Conservation (phyloP, 345 rosid genomes). For the Laguncularia racemosa region DNA sequence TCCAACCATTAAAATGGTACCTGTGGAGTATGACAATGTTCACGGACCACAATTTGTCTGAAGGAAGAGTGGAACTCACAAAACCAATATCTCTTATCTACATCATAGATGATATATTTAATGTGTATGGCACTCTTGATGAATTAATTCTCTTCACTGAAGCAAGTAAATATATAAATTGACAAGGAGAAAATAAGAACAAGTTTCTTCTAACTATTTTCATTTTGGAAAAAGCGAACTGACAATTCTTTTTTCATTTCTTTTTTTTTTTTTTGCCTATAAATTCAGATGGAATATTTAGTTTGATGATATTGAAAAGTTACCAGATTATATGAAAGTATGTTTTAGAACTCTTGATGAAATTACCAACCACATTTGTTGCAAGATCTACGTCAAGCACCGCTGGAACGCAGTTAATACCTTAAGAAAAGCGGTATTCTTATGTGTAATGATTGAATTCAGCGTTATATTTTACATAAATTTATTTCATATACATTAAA, state of each 20-base stretch:
- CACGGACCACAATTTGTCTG: no score
- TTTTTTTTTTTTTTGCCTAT: no score
- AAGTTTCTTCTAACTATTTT: no score
- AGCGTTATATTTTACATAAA: no score
- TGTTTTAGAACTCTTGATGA: slow-evolving; percentile 19
- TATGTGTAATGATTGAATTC: no score
- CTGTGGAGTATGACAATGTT: no score
- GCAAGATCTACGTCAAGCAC: slow-evolving; percentile 10
- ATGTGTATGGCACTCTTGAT: slow-evolving; percentile 32
- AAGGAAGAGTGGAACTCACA: slow-evolving; percentile 12
- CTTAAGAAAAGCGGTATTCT: slow-evolving; percentile 8
- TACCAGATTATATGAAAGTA: slow-evolving; percentile 24
- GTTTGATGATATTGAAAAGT: slow-evolving; percentile 8
- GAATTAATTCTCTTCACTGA: slow-evolving; percentile 41
- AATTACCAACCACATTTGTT: slow-evolving; percentile 20
- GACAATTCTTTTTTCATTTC: no score
- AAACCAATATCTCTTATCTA: slow-evolving; percentile 49
- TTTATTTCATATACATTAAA: no score
- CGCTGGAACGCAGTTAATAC: background rate
- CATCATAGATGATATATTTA: slow-evolving; percentile 48
- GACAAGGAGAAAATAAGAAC: no score
- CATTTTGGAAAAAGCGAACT: no score
- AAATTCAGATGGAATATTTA: slow-evolving; percentile 10
- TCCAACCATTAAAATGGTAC: no score
- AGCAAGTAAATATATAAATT: slow-evolving; percentile 16